Evolutionary conservation across 2,329 filamentous ascomycete species (phyloP).

Genomic region (Rhynchosporium graminicola): DNA sequence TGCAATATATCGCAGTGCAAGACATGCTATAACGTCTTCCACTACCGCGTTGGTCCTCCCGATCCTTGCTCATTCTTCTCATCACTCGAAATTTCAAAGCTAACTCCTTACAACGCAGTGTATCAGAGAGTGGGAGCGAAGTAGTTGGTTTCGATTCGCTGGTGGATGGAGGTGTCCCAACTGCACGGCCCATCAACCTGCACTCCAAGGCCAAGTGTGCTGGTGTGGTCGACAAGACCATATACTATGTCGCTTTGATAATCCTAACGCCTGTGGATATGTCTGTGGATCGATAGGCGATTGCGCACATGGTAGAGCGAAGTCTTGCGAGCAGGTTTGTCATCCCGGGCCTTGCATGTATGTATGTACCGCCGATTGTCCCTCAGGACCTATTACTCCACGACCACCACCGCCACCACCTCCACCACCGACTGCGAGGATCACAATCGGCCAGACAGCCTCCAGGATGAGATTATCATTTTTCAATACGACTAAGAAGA

Average conservation of each 20-base stretch:
- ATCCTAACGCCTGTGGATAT: conserved; percentile 21
- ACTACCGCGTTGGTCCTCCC: conserved; percentile 12
- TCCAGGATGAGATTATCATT: background rate
- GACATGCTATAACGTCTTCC: conserved; percentile 22
- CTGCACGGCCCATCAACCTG: background rate
- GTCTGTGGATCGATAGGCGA: conserved; percentile 13
- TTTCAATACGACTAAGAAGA: background rate
- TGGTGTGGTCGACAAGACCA: conserved; percentile 21
- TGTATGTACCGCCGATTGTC: conserved; percentile 16
- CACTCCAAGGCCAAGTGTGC: background rate
- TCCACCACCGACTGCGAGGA: conserved; percentile 16
- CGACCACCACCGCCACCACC: background rate
- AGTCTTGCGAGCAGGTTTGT: conserved; percentile 21
- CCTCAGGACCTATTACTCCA: background rate
- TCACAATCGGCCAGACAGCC: conserved; percentile 4
- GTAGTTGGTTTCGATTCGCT: background rate
- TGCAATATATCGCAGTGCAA: conserved; percentile 27
- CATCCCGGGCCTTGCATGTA: conserved; percentile 30
- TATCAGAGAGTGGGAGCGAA: conserved; percentile 6
- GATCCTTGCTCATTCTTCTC: background rate
- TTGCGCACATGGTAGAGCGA: conserved; percentile 21
- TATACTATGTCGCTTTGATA: background rate
- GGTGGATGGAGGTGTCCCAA: conserved; percentile 24
- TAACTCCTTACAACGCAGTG: conserved; percentile 12
- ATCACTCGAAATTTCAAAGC: background rate